A percentile compares a stretch with the other conserved stretches of the same genome.
phyloP scores from a whole-genome alignment of 768 basidiomycete genomes.

The Boletus tylopilopsis region DNA sequence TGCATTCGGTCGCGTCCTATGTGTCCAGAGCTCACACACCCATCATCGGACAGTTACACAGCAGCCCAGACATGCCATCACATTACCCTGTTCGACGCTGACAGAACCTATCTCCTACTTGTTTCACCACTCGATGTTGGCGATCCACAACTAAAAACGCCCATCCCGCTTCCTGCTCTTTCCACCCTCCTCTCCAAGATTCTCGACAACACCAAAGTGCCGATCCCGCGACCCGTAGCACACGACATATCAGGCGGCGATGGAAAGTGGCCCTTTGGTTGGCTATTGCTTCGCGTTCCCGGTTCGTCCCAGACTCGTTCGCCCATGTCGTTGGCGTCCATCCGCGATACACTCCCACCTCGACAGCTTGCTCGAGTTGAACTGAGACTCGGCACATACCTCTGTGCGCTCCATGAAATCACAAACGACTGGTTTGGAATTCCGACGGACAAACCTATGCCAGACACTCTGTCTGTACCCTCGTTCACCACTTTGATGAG shows the following conservation, averaged over 20 bases:
- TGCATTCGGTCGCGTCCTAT: background rate
- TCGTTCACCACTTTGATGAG: slow-evolving; percentile 11
- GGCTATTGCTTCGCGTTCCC: slow-evolving; percentile 34
- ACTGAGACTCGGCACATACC: slow-evolving; percentile 55
- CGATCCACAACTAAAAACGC: slow-evolving; percentile 5
- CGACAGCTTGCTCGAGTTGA: slow-evolving; percentile 47
- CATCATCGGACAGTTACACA: slow-evolving; percentile 22
- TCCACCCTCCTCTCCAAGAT: slow-evolving; percentile 41
- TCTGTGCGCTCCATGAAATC: slow-evolving; percentile 63
- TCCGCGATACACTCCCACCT: slow-evolving; percentile 34
- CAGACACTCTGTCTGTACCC: slow-evolving; percentile 31
- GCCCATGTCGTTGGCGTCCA: slow-evolving; percentile 31
- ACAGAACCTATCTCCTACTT: slow-evolving; percentile 29
- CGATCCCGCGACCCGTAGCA: slow-evolving; percentile 42
- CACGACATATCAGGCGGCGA: slow-evolving; percentile 41
- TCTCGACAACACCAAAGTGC: slow-evolving; percentile 43
- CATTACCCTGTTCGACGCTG: slow-evolving; percentile 20
- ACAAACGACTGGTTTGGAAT: slow-evolving; percentile 76
- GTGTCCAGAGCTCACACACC: background rate
- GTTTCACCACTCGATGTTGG: slow-evolving; percentile 5
- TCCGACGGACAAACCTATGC: slow-evolving; percentile 31
- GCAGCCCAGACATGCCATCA: slow-evolving; percentile 27
- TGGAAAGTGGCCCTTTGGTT: slow-evolving; percentile 21
- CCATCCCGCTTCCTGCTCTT: slow-evolving; percentile 34
- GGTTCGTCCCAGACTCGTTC: slow-evolving; percentile 34